Evolutionary conservation across 768 basidiomycete genomes (phyloP).

Genomic region (Leccinum boreale): DNA sequence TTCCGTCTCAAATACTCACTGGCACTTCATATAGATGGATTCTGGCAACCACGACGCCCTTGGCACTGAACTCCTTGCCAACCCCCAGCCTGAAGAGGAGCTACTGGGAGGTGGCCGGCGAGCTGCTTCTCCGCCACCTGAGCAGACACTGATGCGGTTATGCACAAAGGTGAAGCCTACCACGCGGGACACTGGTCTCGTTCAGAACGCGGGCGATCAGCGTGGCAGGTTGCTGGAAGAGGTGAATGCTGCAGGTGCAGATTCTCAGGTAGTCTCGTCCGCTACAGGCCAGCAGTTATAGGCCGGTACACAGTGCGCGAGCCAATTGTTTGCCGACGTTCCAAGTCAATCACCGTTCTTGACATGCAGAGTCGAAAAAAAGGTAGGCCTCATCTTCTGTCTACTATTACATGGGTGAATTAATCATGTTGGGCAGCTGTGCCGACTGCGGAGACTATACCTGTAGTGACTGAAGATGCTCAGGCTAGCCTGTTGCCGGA

Average conservation of each 20-base stretch:
- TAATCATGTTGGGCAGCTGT: no score
- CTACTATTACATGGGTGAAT: no score
- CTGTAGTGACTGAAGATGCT: no score
- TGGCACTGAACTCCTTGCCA: no score
- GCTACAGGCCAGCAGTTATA: no score
- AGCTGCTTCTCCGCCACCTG: not conserved
- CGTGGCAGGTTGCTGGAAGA: not conserved
- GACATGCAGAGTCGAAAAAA: not conserved
- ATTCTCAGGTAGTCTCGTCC: no score
- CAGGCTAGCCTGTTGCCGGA: no score
- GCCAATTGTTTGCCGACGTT: not conserved
- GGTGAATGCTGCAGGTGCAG: no score
- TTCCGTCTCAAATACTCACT: no score
- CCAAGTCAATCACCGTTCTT: not conserved
- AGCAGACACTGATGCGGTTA: not conserved
- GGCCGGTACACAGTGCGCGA: no score
- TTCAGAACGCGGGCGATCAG: not conserved
- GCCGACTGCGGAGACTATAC: no score
- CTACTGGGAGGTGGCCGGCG: not conserved
- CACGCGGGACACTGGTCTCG: not conserved
- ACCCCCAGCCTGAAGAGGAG: not conserved
- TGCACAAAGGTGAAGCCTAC: not conserved
- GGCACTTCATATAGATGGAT: not conserved
- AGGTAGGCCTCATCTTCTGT: not conserved
- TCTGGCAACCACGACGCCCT: not conserved